Evolutionary conservation across 257 asterid species (phyloP).

Genomic region (Gentiana straminea): DNA sequence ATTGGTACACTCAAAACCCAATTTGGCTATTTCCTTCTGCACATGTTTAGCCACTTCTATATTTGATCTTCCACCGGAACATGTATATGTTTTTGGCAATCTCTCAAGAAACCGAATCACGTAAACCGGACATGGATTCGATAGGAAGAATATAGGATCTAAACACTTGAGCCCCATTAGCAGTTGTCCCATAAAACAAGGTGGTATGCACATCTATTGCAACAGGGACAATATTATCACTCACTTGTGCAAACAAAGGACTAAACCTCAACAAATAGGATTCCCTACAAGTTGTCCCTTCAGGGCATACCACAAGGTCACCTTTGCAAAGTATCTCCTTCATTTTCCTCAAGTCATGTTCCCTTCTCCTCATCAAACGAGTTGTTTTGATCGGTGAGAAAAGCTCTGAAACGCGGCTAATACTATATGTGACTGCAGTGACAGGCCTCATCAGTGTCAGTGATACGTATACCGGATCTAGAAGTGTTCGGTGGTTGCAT

Average conservation of each 20-base stretch:
- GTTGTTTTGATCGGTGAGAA: conserved; percentile 19
- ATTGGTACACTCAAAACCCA: too few species aligned
- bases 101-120: conserved; percentile 11
- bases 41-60: conserved; percentile 28
- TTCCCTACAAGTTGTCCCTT: too few species aligned
- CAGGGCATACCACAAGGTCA: too few species aligned
- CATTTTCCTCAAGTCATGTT: conserved; percentile 16
- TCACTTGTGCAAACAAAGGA: conserved; percentile 14
- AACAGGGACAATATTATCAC: conserved; percentile 12
- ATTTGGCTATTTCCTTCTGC: too few species aligned
- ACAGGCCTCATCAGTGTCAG: conserved; percentile 19
- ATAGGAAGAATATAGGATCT: conserved; percentile 10
- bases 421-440: conserved; percentile 21
- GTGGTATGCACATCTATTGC: conserved; percentile 19
- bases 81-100: conserved; percentile 1
- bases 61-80: conserved; percentile 13
- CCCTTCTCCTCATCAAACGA: conserved; percentile 17
- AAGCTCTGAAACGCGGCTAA: conserved; percentile 25
- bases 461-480: conserved; percentile 23
- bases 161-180: conserved; percentile 20
- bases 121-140: too few species aligned
- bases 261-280: conserved; percentile 25
- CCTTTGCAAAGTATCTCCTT: conserved; percentile 4
- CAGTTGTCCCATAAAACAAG: conserved; percentile 33
- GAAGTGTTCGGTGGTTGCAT: conserved; percentile 22